Conservation (phyloP, 176 grass and related monocot species). For the Zizania latifolia region DNA sequence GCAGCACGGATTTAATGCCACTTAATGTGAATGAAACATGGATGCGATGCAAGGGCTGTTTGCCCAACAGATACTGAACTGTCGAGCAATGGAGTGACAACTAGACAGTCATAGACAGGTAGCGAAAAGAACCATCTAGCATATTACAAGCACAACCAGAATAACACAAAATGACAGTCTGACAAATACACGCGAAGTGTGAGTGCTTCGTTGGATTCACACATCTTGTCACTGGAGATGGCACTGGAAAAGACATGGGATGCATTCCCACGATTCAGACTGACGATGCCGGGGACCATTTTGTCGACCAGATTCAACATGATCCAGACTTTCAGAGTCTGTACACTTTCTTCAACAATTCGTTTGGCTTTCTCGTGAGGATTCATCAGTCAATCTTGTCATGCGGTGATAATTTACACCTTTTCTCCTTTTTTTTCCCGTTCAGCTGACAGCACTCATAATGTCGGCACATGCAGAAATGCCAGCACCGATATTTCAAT, state of each 20-base stretch:
- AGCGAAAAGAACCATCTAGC: background rate
- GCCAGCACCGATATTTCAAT: background rate
- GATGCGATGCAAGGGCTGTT: background rate
- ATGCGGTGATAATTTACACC: background rate
- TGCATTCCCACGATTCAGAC: background rate
- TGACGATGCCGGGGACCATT: background rate
- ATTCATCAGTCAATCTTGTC: background rate
- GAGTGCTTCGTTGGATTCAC: background rate
- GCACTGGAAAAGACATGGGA: background rate
- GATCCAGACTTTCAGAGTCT: slow-evolving; percentile 2
- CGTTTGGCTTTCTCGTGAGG: background rate
- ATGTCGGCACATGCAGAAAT: slow-evolving; percentile 6
- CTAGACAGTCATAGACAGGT: background rate
- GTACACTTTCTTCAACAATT: background rate
- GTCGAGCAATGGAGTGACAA: background rate
- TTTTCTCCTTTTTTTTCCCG: background rate
- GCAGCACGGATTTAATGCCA: background rate
- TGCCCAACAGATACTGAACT: background rate
- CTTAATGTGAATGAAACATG: background rate
- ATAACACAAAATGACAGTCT: background rate
- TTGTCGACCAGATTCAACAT: background rate
- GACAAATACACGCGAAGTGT: background rate
- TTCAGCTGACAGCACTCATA: background rate
- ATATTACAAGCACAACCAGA: background rate
- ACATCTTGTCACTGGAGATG: background rate